Conservation (phyloP, 192 early-diverging fungal species). For the Pilobolus umbonatus region DNA sequence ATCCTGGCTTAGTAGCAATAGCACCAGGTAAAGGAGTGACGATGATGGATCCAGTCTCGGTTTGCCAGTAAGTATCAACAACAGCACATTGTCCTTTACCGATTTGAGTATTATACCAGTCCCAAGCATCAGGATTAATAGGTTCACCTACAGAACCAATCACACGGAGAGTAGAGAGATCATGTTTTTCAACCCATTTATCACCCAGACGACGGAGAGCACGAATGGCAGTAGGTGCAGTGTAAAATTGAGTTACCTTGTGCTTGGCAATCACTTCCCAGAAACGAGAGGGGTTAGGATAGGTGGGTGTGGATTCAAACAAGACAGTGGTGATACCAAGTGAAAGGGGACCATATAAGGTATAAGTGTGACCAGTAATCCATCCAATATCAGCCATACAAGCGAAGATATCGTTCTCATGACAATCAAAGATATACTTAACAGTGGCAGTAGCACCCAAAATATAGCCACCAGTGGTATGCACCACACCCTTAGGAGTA, state of each 20-base stretch:
- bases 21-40: constrained; percentile 85
- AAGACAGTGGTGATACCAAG: constrained; percentile 88
- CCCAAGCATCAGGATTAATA: constrained; percentile 97
- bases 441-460: constrained; percentile 74
- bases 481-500: constrained; percentile 88
- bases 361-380: constrained; percentile 86
- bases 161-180: constrained; percentile 78
- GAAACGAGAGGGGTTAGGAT: constrained; percentile 77
- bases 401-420: constrained; percentile 81
- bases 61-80: constrained; percentile 97
- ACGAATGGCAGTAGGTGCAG: constrained; percentile 94
- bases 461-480: constrained; percentile 91
- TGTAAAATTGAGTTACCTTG: constrained; percentile 96
- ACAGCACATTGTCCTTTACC: constrained; percentile 81
- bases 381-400: constrained; percentile 96
- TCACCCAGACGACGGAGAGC: constrained; percentile 84
- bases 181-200: constrained; percentile 68
- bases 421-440: constrained; percentile 94
- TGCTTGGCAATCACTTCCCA: constrained; percentile 83
- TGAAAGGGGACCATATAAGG: constrained; percentile 80
- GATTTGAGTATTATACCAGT: constrained; percentile 91
- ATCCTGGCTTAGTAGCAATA: constrained; percentile 90
- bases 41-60: constrained; percentile 94
- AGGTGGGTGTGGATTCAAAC: constrained; percentile 92
- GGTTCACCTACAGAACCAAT: constrained; percentile 96